Conservation (phyloP, 2,329 filamentous ascomycete genomes). For the Hirsutella minnesotensis region DNA sequence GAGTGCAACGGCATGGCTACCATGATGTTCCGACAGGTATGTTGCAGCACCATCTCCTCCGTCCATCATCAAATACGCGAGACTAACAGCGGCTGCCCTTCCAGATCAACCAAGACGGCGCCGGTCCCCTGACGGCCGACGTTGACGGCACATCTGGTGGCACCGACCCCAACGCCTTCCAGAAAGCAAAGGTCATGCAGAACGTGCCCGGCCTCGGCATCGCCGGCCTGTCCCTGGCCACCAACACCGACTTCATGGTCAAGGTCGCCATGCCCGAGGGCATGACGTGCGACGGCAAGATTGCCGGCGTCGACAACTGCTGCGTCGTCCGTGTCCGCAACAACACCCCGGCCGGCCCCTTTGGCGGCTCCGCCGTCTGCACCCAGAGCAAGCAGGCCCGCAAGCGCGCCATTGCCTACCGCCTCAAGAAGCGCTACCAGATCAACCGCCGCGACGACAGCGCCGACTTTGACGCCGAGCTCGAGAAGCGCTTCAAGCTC, state of each 20-base stretch:
- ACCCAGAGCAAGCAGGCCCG: constrained; percentile 44
- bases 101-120: constrained; percentile 61
- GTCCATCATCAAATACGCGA: not conserved
- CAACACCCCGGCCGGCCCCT: constrained; percentile 48
- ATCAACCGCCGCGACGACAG: constrained; percentile 11
- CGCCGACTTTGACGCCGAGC: not conserved
- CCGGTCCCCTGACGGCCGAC: constrained; percentile 47
- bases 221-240: constrained; percentile 44
- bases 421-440: constrained; percentile 25
- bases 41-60: not conserved
- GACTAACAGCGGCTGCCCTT: not conserved
- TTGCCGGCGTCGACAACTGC: constrained; percentile 47
- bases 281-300: constrained; percentile 52
- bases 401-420: constrained; percentile 50
- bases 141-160: constrained; percentile 54
- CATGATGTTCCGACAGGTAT: constrained; percentile 46
- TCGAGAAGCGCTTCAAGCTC: constrained; percentile 45
- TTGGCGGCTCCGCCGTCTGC: constrained; percentile 55
- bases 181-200: constrained; percentile 44
- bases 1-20: constrained; percentile 47
- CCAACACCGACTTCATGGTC: constrained; percentile 52
- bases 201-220: constrained; percentile 48
- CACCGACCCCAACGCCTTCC: constrained; percentile 46
- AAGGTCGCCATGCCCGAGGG: constrained; percentile 54
- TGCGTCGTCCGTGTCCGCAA: constrained; percentile 57